phyloP scores from a whole-genome alignment of 257 asterid species.

The Orobanche coerulescens region DNA sequence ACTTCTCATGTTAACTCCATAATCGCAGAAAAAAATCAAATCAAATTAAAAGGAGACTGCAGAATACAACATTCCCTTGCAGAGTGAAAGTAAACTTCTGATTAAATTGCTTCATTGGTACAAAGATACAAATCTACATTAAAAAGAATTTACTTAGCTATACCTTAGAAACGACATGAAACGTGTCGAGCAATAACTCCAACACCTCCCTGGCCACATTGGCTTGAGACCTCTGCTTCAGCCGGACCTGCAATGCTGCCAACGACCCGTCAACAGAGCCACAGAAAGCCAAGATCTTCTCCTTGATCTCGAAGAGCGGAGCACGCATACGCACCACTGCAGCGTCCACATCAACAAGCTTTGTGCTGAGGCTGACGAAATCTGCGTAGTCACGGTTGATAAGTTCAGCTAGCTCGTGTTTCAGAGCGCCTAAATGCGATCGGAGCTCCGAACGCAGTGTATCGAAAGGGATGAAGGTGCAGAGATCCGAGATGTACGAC shows the following conservation, averaged over 20 bases:
- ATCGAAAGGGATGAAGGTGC: conserved; percentile 91
- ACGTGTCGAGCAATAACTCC: conserved; percentile 86
- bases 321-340: conserved; percentile 98
- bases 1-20: background rate
- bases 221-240: conserved; percentile 87
- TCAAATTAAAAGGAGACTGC: background rate
- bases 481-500: conserved; percentile 80
- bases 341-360: conserved; percentile 79
- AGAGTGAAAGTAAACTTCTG: background rate
- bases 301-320: conserved; percentile 78
- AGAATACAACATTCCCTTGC: background rate
- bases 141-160: background rate
- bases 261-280: conserved; percentile 64
- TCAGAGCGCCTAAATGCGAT: conserved; percentile 56
- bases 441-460: conserved; percentile 84
- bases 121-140: background rate
- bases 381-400: conserved; percentile 89
- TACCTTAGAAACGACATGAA: conserved; percentile 94
- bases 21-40: background rate
- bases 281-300: conserved; percentile 68
- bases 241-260: conserved; percentile 60
- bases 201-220: conserved; percentile 72
- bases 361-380: conserved; percentile 90
- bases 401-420: conserved; percentile 75
- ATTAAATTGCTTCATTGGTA: background rate